Base-by-base conservation (phyloP, 768 basidiomycete genomes). In the Pleurotus citrinopileatus region DNA sequence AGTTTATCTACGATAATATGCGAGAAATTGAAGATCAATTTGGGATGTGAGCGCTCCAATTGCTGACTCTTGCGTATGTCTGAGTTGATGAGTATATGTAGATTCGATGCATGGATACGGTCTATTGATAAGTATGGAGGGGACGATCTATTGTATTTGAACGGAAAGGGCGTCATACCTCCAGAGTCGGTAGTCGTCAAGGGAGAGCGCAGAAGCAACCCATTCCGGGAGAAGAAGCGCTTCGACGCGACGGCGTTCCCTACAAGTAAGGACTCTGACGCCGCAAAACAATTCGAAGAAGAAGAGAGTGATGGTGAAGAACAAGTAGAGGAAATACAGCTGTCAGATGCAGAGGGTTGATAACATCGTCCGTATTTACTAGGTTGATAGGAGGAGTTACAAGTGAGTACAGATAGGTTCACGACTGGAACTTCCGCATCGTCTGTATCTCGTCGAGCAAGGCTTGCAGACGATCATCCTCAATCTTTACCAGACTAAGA, bases 361-460 rank as follows among this genome's bases (percentile, higher is more conserved):
- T 23, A 26, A 12, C 23, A 13, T 44, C 19, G 27, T 8, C 17
- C 20, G n/a, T 27, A 27, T 4, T 45, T n/a, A 23, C 3, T 26
- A 5, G 25, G 9, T 29, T 27, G 13, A 28, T 52, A 56, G n/a
- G 45, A 4, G 3, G 5, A 7, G 40, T 23, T n/a, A 32, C 13
- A 28, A 17, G 34, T 53, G 59, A 26, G 40, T 15, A 12, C 10
- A 17, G 8, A 23, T 34, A 12, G 29, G 32, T 79, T 68, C n/a
- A 91, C 60, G 87, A 77, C 69, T 95, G 92, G 79, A 89, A 92
- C 71, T 91, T 91, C 64, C 92, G 78, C 83, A 93, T 87, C 20
- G 88, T 91, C 65, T 93, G 89, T 40, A 96, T 92, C 65, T 94
- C 91, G 62, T 91, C 87, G 3, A 96, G 77, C 50, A 93, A 75